phyloP scores from a whole-genome alignment of 2,329 filamentous ascomycete species.

The Ambrosiella xylebori region DNA sequence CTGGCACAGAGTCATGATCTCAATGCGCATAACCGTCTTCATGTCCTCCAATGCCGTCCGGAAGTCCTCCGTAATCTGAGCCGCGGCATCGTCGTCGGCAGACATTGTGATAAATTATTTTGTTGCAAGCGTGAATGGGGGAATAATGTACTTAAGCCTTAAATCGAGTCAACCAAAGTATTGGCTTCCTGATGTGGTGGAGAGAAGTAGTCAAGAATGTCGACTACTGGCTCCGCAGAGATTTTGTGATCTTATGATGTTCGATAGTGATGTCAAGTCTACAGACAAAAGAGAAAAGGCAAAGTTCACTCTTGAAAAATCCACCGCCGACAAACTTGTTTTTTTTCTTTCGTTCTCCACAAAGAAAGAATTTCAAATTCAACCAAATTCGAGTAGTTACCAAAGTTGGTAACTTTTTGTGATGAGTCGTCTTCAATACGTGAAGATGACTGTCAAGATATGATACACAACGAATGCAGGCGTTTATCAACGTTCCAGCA shows the following conservation, averaged over 20 bases:
- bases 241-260: too few species aligned
- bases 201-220: background rate
- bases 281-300: background rate
- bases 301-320: background rate
- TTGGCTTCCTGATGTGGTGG: background rate
- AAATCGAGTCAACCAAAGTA: background rate
- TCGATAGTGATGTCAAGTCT: background rate
- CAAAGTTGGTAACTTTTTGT: too few species aligned
- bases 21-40: slow-evolving; percentile 75
- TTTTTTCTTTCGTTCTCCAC: background rate
- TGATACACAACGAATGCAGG: too few species aligned
- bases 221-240: too few species aligned
- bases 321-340: background rate
- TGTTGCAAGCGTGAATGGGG: background rate
- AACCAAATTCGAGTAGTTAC: background rate
- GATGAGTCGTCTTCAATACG: too few species aligned
- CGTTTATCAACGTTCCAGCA: background rate
- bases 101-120: slow-evolving; percentile 5
- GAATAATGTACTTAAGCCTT: background rate
- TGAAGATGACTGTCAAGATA: too few species aligned
- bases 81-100: slow-evolving; percentile 11
- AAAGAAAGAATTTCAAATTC: background rate
- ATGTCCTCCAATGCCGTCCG: slow-evolving; percentile 84
- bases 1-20: slow-evolving; percentile 93
- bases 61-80: slow-evolving; percentile 85